Base-by-base conservation (phyloP, 495 filamentous ascomycete genomes). In the Xeromyces bisporus region DNA sequence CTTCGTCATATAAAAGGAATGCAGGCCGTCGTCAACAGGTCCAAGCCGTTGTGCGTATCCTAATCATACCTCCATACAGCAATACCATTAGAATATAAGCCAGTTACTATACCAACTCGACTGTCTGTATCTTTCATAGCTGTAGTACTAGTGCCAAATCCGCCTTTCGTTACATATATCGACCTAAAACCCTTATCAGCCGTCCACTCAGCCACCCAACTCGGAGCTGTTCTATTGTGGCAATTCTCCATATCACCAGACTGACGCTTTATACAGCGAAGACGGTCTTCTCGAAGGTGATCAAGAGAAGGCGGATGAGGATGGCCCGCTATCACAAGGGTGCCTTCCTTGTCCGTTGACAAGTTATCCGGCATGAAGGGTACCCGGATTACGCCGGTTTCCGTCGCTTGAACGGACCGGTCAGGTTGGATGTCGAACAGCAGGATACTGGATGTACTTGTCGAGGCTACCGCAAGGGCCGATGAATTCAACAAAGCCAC, bases 1-100 rank as follows among this genome's bases (percentile, higher is more conserved):
- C n/a, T n/a, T n/a, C n/a, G n/a, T n/a, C n/a, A n/a, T n/a, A n/a
- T n/a, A n/a, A n/a, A n/a, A n/a, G n/a, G n/a, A n/a, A n/a, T n/a
- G n/a, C n/a, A n/a, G n/a, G n/a, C n/a, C n/a, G n/a, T n/a, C n/a
- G n/a, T n/a, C n/a, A n/a, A n/a, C n/a, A n/a, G n/a, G n/a, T n/a
- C n/a, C n/a, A n/a, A n/a, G n/a, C n/a, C n/a, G n/a, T n/a, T n/a
- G n/a, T n/a, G n/a, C n/a, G n/a, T n/a, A n/a, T n/a, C n/a, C n/a
- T n/a, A n/a, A n/a, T n/a, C n/a, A n/a, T n/a, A n/a, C 28, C 32
- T 51, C 50, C 58, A 63, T 0, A 59, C 51, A 33, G 62, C 27
- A 15, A 66, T 35, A 7, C 62, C 62, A 32, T 44, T 49, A 10
- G 55, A 56, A 33, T 64, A 66, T 20, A 66, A 30, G 11, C 60